phyloP scores from a whole-genome alignment of 345 rosid species.

The Cardamine resedifolia region DNA sequence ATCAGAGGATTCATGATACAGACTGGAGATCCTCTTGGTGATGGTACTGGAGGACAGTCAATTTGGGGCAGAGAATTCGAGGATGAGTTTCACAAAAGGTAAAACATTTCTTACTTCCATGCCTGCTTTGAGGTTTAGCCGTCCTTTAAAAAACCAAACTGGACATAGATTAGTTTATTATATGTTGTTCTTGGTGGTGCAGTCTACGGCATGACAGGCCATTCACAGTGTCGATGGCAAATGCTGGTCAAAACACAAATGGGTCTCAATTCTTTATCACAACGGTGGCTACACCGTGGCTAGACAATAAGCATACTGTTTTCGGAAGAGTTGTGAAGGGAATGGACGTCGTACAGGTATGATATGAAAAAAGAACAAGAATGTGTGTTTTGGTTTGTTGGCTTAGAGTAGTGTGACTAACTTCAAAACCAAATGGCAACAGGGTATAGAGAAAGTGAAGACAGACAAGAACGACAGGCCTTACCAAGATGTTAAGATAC shows the following conservation, averaged over 20 bases:
- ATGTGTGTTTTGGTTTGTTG: neutral
- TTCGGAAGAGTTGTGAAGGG: conserved; percentile 92
- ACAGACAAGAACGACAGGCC: conserved; percentile 85
- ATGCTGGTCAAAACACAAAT: conserved; percentile 87
- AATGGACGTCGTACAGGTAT: conserved; percentile 99
- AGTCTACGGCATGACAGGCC: conserved; percentile 95
- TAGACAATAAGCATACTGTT: conserved; percentile 94
- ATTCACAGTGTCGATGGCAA: conserved; percentile 92
- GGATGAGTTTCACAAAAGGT: conserved; percentile 99
- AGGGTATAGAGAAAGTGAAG: conserved; percentile 96
- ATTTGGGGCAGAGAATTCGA: conserved; percentile 99
- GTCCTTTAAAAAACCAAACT: neutral
- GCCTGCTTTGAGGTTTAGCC: neutral
- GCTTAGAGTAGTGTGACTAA: neutral
- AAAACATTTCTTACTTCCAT: conserved; percentile 8
- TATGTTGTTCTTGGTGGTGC: conserved; percentile 32
- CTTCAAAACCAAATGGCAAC: conserved; percentile 12
- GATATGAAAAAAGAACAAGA: neutral
- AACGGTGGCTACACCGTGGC: conserved; percentile 97
- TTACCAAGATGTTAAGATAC: conserved; percentile 83
- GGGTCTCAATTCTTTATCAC: conserved; percentile 96
- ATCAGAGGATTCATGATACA: conserved; percentile 99
- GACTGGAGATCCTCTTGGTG: conserved; percentile 98
- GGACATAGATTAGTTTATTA: neutral
- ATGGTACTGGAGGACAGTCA: conserved; percentile 99